Base-by-base conservation (phyloP, 192 early-diverging fungal genomes). In the Gamsiella multidivaricata region DNA sequence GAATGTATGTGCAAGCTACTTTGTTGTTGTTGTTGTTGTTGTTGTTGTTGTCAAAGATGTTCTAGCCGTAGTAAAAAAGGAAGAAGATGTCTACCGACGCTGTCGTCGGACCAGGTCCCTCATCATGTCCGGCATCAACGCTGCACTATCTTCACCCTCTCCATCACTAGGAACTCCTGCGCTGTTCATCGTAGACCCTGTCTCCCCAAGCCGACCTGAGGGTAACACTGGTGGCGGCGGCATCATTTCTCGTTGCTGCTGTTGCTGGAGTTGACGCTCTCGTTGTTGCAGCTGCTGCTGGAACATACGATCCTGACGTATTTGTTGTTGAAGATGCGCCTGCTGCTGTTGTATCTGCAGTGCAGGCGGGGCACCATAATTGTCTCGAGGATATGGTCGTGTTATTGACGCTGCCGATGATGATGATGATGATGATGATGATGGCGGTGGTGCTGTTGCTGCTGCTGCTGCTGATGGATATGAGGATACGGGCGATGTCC, bases 51-150 rank as follows among this genome's bases (percentile, higher is more conserved):
- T n/a, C n/a, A n/a, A n/a, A n/a, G n/a, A n/a, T n/a, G n/a, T n/a
- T n/a, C n/a, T n/a, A n/a, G n/a, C 39, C 7, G 14, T 7, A 14
- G 39, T 7, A 41, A 41, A 41, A 41, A 41, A 41, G 14, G 14
- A 41, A 41, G 14, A 41, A 41, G 39, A 41, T n/a, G 7, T 3
- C 51, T 66, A 75, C 37, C 23, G 56, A 20, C 61, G 66, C 23
- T 66, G 61, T 14, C 64, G 55, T 23, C 64, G 51, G 28, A 75
- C 32, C 14, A 64, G 56, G 14, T 57, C 63, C 15, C 64, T 46
- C 39, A 59, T 25, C 39, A 55, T 7, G 0, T 75, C 71, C n/a
- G 23, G 59, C 25, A 34, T 25, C 18, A 39, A 54, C 17, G 43
- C 36, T 23, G 17, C 47, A 34, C 7, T 2, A 20, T 29, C 42